Conservation (phyloP, 345 rosid genomes). For the Boechera divaricarpa region DNA sequence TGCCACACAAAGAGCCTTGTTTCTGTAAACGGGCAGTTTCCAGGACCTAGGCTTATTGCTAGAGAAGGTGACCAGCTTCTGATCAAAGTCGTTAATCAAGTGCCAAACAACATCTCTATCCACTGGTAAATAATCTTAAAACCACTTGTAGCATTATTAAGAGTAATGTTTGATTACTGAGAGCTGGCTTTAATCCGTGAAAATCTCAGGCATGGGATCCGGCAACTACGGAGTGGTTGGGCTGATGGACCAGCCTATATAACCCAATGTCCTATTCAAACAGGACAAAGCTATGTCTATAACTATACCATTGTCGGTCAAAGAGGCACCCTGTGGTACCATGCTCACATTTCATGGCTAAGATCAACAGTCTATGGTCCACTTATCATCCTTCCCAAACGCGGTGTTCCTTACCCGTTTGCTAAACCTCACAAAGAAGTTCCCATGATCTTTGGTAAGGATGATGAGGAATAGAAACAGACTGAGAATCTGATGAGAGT, state of each 20-base stretch:
- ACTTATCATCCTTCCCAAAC: constrained; percentile 70
- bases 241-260: constrained; percentile 83
- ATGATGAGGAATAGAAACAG: constrained; percentile 6
- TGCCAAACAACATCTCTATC: constrained; percentile 64
- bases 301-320: constrained; percentile 76
- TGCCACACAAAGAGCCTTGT: constrained; percentile 74
- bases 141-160: constrained; percentile 10
- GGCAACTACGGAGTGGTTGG: constrained; percentile 75
- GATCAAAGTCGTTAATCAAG: constrained; percentile 72
- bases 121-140: constrained; percentile 59
- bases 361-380: constrained; percentile 80
- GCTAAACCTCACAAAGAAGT: constrained; percentile 75
- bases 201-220: constrained; percentile 69
- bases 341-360: constrained; percentile 82
- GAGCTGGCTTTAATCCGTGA: constrained; percentile 12
- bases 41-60: constrained; percentile 71
- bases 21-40: constrained; percentile 72
- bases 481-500: constrained; percentile 25
- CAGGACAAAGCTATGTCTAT: constrained; percentile 64
- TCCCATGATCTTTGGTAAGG: constrained; percentile 69
- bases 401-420: constrained; percentile 69
- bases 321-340: constrained; percentile 77
- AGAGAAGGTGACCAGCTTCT: constrained; percentile 76
- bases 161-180: constrained; percentile 25
- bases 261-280: constrained; percentile 82